Conservation (phyloP, 2,329 filamentous ascomycete species). For the Stenocarpella maydis region DNA sequence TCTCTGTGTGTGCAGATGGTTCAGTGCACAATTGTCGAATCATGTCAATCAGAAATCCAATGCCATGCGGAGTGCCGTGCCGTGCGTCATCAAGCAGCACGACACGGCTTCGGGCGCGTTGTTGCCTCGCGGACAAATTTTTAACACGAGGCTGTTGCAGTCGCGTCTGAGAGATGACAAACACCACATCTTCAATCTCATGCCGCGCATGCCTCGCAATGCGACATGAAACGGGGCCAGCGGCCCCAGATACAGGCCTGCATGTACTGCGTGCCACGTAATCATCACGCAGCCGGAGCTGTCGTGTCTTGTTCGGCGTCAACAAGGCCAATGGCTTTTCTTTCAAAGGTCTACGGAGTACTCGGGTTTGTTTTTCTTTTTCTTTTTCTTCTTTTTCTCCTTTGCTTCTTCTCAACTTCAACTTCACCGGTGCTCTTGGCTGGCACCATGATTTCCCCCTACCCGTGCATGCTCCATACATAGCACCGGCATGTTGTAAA, state of each 20-base stretch:
- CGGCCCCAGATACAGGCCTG: not conserved
- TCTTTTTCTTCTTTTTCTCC: no score
- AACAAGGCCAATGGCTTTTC: not conserved
- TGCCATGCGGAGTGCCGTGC: no score
- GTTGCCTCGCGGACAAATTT: not conserved
- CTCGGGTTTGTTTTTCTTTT: not conserved
- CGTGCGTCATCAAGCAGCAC: not conserved
- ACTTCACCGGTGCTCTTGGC: no score
- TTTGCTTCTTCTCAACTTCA: no score
- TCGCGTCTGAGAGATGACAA: not conserved
- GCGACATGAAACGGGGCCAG: not conserved
- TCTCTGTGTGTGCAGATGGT: conserved; percentile 1
- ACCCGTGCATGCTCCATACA: no score
- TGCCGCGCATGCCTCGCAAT: not conserved
- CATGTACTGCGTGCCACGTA: no score
- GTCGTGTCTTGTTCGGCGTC: no score
- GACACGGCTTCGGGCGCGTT: not conserved
- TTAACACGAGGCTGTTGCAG: not conserved
- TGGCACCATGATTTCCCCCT: no score
- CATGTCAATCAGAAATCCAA: not conserved
- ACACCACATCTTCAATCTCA: not conserved
- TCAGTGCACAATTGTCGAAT: conserved; percentile 10
- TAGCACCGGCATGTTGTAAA: no score
- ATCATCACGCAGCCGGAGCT: no score
- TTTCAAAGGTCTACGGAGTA: not conserved